A percentile compares a stretch with the other conserved stretches of the same genome.
phyloP scores from a whole-genome alignment of 768 basidiomycete species.

The Xerocomus brunneocitrinus region DNA sequence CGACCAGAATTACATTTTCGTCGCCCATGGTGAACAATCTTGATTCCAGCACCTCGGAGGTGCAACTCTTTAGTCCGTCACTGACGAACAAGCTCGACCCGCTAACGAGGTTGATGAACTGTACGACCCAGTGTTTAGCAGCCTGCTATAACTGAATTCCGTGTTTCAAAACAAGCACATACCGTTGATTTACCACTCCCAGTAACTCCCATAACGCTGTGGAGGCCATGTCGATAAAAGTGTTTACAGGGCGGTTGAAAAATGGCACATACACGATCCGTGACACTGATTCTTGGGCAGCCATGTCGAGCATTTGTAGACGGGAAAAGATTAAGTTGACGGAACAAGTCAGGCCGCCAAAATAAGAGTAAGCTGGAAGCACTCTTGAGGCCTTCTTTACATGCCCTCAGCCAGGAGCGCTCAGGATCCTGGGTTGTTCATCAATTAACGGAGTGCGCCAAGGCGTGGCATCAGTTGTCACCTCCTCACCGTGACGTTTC shows the following conservation, averaged over 20 bases:
- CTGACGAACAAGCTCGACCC: slow-evolving; percentile 45
- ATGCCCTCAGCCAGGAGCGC: neutral
- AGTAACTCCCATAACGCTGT: slow-evolving; percentile 34
- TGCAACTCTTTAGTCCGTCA: slow-evolving; percentile 45
- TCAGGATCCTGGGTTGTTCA: neutral
- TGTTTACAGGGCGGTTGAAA: neutral
- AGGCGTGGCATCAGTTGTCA: too few relatives aligned
- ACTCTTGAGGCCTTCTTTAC: neutral
- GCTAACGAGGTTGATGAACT: slow-evolving; percentile 51
- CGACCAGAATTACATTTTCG: slow-evolving; percentile 43
- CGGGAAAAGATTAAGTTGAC: neutral
- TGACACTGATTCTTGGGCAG: neutral
- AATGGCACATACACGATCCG: neutral
- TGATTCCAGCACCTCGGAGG: slow-evolving; percentile 39
- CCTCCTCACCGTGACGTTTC: too few relatives aligned
- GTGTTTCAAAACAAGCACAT: neutral
- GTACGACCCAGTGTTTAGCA: neutral
- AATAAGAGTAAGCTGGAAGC: neutral
- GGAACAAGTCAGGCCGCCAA: neutral
- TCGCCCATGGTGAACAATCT: slow-evolving; percentile 42
- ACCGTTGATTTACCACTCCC: slow-evolving; percentile 37
- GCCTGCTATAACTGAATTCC: neutral
- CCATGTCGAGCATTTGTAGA: neutral
- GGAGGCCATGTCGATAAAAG: neutral
- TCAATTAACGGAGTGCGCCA: too few relatives aligned